phyloP scores from a whole-genome alignment of 345 rosid genomes.

The Salix dunnii region DNA sequence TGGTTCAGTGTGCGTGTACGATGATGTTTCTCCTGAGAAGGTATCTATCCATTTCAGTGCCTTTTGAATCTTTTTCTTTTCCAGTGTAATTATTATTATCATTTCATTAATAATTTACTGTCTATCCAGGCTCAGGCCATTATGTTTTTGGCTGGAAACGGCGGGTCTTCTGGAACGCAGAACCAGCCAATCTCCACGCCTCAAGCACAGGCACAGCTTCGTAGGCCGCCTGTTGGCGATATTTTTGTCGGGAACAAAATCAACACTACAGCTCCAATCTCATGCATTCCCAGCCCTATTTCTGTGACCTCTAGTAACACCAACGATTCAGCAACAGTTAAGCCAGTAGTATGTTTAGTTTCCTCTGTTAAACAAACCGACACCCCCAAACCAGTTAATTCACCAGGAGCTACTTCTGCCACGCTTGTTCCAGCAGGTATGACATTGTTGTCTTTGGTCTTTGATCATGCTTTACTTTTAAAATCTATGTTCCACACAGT shows the following conservation, averaged over 20 bases:
- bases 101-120: not conserved
- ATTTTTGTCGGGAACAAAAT: constrained; percentile 2
- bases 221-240: constrained; percentile 1
- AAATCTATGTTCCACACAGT: not conserved
- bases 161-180: constrained; percentile 3
- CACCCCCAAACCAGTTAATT: not conserved
- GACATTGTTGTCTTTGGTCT: not conserved
- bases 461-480: not conserved
- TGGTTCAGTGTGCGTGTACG: constrained; percentile 32
- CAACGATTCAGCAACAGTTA: constrained; percentile 15
- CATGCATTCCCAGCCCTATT: constrained; percentile 24
- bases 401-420: constrained; percentile 13
- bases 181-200: not conserved
- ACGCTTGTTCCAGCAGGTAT: constrained; percentile 44
- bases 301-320: constrained; percentile 25
- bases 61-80: not conserved
- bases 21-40: constrained; percentile 35
- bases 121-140: constrained; percentile 32
- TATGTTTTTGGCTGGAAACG: constrained; percentile 27
- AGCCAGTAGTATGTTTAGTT: constrained; percentile 8
- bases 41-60: constrained; percentile 8
- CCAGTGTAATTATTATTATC: not conserved
- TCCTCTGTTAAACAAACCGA: constrained; percentile 22
- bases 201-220: not conserved
- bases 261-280: not conserved